These are phyloP conservation scores for Candida verbasci DNA, from an alignment of 805 yeast genomes.

Conservation along the genomic window DNA sequence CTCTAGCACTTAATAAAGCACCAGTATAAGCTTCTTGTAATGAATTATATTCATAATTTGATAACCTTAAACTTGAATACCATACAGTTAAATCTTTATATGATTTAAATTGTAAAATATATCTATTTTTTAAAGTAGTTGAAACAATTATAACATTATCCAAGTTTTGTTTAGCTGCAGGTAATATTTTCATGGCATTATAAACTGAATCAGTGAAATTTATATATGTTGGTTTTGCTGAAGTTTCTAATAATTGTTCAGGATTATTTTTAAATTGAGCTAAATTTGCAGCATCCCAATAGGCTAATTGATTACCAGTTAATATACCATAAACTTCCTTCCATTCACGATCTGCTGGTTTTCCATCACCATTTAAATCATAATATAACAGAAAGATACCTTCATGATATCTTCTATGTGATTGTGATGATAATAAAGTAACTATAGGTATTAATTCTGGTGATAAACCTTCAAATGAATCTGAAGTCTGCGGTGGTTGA, in stretches of 20 bases:
- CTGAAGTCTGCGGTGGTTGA: not conserved
- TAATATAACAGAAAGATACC: constrained; percentile 72
- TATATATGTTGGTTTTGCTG: constrained; percentile 77
- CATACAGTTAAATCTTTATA: constrained; percentile 63
- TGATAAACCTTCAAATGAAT: constrained; percentile 24
- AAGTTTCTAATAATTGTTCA: constrained; percentile 50
- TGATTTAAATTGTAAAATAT: constrained; percentile 71
- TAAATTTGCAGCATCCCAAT: constrained; percentile 79
- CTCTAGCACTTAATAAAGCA: constrained; percentile 87
- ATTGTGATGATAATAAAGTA: constrained; percentile 67
- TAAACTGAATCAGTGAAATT: constrained; percentile 88
- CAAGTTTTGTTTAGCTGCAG: constrained; percentile 59
- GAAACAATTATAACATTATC: constrained; percentile 82
- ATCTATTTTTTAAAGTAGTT: constrained; percentile 88
- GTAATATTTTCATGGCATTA: constrained; percentile 64
- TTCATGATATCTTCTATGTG: constrained; percentile 70
- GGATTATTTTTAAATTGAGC: constrained; percentile 52
- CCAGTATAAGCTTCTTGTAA: constrained; percentile 97
- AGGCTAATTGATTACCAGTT: constrained; percentile 85
- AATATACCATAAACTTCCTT: constrained; percentile 87
- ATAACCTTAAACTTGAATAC: constrained; percentile 78
- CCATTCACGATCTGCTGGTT: constrained; percentile 83
- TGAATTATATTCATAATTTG: constrained; percentile 74
- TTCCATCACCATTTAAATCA: constrained; percentile 79
- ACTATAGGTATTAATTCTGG: constrained; percentile 66